Evolutionary conservation across 2,329 filamentous ascomycete species (phyloP).

Genomic region (Ceratocystis eucalypticola): DNA sequence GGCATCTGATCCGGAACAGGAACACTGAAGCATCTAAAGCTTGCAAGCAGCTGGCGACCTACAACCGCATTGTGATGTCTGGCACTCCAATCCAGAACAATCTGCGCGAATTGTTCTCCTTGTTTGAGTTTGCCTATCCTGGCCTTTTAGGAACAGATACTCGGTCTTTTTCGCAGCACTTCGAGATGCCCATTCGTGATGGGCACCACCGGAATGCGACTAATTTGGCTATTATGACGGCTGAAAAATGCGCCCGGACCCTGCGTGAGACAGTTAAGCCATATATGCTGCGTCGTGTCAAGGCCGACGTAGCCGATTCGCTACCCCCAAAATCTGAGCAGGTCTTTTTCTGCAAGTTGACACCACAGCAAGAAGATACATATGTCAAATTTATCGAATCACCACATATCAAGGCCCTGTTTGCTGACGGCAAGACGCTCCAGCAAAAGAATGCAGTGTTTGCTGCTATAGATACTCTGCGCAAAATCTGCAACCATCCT

Average conservation of each 20-base stretch:
- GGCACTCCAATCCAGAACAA: constrained; percentile 98
- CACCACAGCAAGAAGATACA: constrained; percentile 31
- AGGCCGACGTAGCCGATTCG: constrained; percentile 85
- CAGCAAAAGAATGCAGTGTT: constrained; percentile 28
- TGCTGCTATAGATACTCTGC: constrained; percentile 78
- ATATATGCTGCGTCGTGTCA: constrained; percentile 82
- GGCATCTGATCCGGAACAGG: constrained; percentile 95
- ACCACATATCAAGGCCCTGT: constrained; percentile 19
- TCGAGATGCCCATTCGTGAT: constrained; percentile 84
- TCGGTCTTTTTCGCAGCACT: constrained; percentile 78
- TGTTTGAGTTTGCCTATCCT: constrained; percentile 95
- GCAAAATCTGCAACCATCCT: constrained; percentile 96
- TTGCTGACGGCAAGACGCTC: constrained; percentile 1
- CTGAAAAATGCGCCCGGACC: constrained; percentile 84
- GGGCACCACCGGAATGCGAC: constrained; percentile 93
- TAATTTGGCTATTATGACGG: constrained; percentile 86
- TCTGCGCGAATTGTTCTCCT: constrained; percentile 82
- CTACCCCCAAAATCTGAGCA: constrained; percentile 92
- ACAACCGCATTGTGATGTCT: constrained; percentile 83
- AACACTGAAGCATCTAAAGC: constrained; percentile 89
- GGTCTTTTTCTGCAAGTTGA: constrained; percentile 90
- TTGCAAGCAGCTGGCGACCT: constrained; percentile 83
- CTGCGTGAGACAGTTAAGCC: constrained; percentile 88
- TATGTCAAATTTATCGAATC: constrained; percentile 18
- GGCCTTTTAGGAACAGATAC: constrained; percentile 82